Conservation (phyloP, 257 asterid species). For the Lycium ferocissimum region DNA sequence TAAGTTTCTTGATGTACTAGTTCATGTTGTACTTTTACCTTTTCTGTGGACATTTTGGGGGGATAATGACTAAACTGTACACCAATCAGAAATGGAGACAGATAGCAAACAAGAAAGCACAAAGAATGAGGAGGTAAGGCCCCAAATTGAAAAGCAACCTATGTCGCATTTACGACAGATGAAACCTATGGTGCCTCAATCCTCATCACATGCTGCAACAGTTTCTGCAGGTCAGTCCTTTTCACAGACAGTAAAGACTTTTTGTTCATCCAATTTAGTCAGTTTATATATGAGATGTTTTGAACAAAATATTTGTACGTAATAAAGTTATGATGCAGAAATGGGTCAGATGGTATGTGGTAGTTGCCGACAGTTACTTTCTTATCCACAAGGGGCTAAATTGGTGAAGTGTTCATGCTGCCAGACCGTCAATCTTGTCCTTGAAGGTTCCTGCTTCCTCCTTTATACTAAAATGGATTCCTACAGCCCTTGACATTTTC, state of each 20-base stretch:
- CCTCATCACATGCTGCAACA: conserved; percentile 41
- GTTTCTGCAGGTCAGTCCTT: conserved; percentile 57
- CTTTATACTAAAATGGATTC: conserved; percentile 23
- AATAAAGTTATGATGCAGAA: conserved; percentile 51
- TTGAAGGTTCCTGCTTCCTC: conserved; percentile 67
- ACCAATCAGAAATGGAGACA: conserved; percentile 46
- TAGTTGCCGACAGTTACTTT: conserved; percentile 70
- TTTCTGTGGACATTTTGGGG: background rate
- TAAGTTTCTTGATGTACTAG: background rate
- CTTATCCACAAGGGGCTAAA: conserved; percentile 82
- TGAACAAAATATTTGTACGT: background rate
- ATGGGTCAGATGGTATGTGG: conserved; percentile 92
- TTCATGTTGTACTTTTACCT: background rate
- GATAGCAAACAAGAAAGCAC: conserved; percentile 49
- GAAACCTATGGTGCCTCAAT: conserved; percentile 47
- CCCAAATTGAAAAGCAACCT: conserved; percentile 44
- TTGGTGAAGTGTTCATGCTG: conserved; percentile 84
- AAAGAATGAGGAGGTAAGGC: conserved; percentile 46
- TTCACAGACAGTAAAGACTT: conserved; percentile 21
- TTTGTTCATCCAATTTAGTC: conserved; percentile 15
- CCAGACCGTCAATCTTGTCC: conserved; percentile 76
- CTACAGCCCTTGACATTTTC: background rate
- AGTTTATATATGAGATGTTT: conserved; percentile 15
- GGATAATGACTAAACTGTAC: conserved; percentile 22
- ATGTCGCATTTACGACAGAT: conserved; percentile 46